Evolutionary conservation across 345 rosid species (phyloP), one percentile per base, ranked within the genome.

Genomic region (Citrus reticulata): DNA sequence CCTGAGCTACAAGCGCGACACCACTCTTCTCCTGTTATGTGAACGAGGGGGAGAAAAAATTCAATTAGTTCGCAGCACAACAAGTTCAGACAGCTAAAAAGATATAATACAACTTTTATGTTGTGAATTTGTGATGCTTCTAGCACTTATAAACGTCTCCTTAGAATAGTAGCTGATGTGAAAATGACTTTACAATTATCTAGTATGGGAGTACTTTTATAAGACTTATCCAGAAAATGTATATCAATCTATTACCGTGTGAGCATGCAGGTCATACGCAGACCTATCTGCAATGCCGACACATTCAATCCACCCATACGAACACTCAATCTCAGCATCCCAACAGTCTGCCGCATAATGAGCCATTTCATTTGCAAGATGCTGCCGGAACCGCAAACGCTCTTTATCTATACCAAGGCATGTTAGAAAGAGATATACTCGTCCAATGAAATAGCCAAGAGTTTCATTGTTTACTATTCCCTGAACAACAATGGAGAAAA

Each of bases 271-370:
- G 87, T 96, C 99, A 74, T 86, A 94, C 2, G 98, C 98, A 84
- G 99, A 92, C 80, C 99, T 90, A 84, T 96, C 99, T 74, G 99
- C 99, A 82, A 94, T 92, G 55, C 99, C 98, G 72, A 96, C 99
- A 85, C 99, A 96, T 83, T 96, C 98, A 27, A 94, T 89, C 99
- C 99, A 96, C 34, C 99, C 98, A 82, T 95, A 94, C 0, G 98
- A 90, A 74, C 92, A 80, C 81, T 95, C 99, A 54, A 95, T 95
- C 87, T 95, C 99, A 51, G 99, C 99, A 86, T 95, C 99, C 99
- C 99, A 95, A 81, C 99, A 95, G 75, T 94, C 99, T 37, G 98
- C 97, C 8, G 99, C 99, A 80, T 95, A 95, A 83, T 93, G 99
- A 20, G 99, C 99, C 99, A 95, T 95, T 86, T 95, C 99, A 75